These are phyloP conservation scores for Datisca glomerata DNA, from an alignment of 306 rosid species.

Conservation along the genomic window DNA sequence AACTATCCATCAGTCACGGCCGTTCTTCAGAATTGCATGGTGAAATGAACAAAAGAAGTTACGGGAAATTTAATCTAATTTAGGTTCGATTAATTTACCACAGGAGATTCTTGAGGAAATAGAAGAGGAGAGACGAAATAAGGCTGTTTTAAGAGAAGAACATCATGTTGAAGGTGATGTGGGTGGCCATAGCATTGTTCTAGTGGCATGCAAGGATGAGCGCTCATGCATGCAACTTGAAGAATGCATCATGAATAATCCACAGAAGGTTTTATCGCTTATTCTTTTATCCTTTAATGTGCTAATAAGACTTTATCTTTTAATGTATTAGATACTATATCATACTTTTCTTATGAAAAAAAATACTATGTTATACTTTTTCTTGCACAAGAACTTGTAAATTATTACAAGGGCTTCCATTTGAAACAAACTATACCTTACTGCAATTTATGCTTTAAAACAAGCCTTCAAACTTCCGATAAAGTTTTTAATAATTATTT, in stretches of 20 bases:
- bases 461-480: no score
- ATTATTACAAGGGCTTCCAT: no score
- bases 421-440: no score
- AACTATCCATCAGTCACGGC: neutral
- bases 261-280: slow-evolving; percentile 42
- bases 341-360: no score
- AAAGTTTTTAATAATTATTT: no score
- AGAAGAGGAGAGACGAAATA: slow-evolving; percentile 64
- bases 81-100: slow-evolving; percentile 4
- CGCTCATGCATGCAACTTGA: slow-evolving; percentile 89
- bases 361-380: no score
- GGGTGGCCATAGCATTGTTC: slow-evolving; percentile 47
- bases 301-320: slow-evolving; percentile 1
- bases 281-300: slow-evolving; percentile 2
- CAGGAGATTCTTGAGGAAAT: slow-evolving; percentile 95
- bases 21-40: neutral
- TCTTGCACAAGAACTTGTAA: no score
- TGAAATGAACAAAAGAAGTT: neutral
- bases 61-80: neutral
- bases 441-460: no score
- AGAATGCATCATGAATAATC: slow-evolving; percentile 49
- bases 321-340: neutral
- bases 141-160: slow-evolving; percentile 36
- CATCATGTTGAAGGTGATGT: slow-evolving; percentile 37
- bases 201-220: slow-evolving; percentile 96